Evolutionary conservation across 2,329 filamentous ascomycete species (phyloP).

Genomic region (Thermothelomyces thermophilus): DNA sequence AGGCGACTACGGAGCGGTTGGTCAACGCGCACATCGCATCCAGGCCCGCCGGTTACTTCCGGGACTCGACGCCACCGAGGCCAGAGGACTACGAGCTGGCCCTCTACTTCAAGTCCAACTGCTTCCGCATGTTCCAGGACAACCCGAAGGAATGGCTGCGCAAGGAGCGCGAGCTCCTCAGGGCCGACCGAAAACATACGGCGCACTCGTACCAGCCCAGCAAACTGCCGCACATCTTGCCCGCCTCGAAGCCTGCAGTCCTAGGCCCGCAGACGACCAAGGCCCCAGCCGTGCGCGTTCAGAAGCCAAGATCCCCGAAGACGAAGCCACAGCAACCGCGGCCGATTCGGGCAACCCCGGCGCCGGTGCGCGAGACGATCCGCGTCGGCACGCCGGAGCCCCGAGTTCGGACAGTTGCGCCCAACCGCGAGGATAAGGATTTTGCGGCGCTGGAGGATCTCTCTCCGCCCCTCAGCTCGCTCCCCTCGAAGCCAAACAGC

Average conservation of each 20-base stretch:
- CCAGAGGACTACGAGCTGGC: constrained; percentile 49
- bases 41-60: constrained; percentile 39
- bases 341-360: constrained; percentile 30
- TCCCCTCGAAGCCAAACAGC: constrained; percentile 60
- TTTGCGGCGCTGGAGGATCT: constrained; percentile 66
- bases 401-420: constrained; percentile 47
- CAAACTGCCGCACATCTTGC: constrained; percentile 36
- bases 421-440: constrained; percentile 76
- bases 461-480: constrained; percentile 60
- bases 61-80: constrained; percentile 39
- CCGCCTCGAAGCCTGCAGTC: constrained; percentile 32
- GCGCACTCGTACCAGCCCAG: constrained; percentile 32
- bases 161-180: constrained; percentile 44
- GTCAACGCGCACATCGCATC: constrained; percentile 45
- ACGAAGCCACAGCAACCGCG: constrained; percentile 25
- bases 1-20: constrained; percentile 34
- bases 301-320: constrained; percentile 25
- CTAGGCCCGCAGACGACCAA: constrained; percentile 23
- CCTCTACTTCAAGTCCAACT: constrained; percentile 46
- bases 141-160: constrained; percentile 44
- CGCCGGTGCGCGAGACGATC: constrained; percentile 28
- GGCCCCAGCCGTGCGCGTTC: constrained; percentile 24
- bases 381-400: constrained; percentile 45
- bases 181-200: constrained; percentile 41
- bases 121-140: constrained; percentile 39